Percentiles rank a stretch among this genome's conserved stretches.
Evolutionary conservation across 78 protist species (phyloP).

Genomic region (Reticulomyxa filosa): DNA sequence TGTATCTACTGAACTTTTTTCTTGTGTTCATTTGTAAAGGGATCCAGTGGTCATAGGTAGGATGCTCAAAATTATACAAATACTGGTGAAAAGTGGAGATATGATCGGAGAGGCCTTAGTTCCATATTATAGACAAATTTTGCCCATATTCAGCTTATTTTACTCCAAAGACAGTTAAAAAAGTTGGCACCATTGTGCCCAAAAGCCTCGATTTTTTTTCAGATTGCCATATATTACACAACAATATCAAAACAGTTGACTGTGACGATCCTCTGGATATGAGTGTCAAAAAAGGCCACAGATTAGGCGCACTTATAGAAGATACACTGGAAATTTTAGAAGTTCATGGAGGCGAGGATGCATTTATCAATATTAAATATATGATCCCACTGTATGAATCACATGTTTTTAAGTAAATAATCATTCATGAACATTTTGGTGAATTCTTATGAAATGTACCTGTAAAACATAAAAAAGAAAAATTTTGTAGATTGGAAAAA

Average conservation of each 20-base stretch:
- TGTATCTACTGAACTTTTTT: neutral
- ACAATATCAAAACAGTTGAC: neutral
- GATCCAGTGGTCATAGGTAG: no score
- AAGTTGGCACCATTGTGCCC: neutral
- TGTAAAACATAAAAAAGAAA: no score
- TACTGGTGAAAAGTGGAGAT: constrained; percentile 51
- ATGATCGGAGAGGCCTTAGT: constrained; percentile 64
- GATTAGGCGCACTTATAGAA: constrained; percentile 54
- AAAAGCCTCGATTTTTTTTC: neutral
- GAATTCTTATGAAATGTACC: no score
- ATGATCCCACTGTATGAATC: constrained; percentile 70
- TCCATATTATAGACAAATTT: constrained; percentile 73
- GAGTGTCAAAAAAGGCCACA: no score
- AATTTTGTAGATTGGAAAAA: no score
- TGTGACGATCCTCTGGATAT: no score
- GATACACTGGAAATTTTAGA: constrained; percentile 69
- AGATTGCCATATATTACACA: neutral
- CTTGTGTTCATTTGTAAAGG: constrained; percentile 30
- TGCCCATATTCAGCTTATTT: constrained; percentile 69
- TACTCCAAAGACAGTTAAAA: constrained; percentile 32
- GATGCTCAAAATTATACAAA: no score
- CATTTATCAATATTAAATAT: constrained; percentile 73
- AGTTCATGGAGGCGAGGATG: constrained; percentile 46
- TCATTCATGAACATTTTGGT: no score
- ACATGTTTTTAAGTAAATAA: neutral